phyloP scores from a whole-genome alignment of 208 protist species.

The Baffinella frigidus region DNA sequence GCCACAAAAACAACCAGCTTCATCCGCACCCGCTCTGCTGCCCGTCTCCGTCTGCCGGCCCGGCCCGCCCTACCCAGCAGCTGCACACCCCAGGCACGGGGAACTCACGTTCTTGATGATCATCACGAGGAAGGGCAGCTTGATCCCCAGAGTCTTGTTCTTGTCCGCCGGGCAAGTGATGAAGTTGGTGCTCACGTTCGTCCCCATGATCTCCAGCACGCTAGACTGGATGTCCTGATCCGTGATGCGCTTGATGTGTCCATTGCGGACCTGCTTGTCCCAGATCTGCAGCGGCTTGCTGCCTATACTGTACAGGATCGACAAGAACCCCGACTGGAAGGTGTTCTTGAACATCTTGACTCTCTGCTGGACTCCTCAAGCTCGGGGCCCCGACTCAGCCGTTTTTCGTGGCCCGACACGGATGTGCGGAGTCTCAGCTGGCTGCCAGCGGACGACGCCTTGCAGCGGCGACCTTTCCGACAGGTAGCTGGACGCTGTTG shows the following conservation, averaged over 20 bases:
- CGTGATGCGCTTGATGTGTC: constrained; percentile 98
- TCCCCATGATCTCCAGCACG: constrained; percentile 97
- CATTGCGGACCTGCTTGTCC: constrained; percentile 93
- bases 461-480: background rate
- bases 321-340: constrained; percentile 97
- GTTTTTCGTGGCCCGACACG: background rate
- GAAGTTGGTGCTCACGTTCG: constrained; percentile 95
- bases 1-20: too few species aligned
- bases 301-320: constrained; percentile 97
- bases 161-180: constrained; percentile 94
- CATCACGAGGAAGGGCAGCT: constrained; percentile 93
- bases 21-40: too few species aligned
- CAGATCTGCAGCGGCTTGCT: constrained; percentile 97
- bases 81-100: background rate
- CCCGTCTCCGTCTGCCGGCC: background rate
- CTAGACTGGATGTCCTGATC: constrained; percentile 98
- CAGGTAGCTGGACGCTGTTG: background rate
- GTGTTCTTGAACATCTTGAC: constrained; percentile 96
- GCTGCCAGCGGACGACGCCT: background rate
- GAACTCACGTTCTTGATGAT: constrained; percentile 60
- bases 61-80: background rate
- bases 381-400: background rate
- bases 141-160: constrained; percentile 97
- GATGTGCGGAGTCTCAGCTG: background rate
- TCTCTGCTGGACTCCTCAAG: background rate